Base-by-base conservation (phyloP, 2,329 filamentous ascomycete species). In the Emericellopsis atlantica region DNA sequence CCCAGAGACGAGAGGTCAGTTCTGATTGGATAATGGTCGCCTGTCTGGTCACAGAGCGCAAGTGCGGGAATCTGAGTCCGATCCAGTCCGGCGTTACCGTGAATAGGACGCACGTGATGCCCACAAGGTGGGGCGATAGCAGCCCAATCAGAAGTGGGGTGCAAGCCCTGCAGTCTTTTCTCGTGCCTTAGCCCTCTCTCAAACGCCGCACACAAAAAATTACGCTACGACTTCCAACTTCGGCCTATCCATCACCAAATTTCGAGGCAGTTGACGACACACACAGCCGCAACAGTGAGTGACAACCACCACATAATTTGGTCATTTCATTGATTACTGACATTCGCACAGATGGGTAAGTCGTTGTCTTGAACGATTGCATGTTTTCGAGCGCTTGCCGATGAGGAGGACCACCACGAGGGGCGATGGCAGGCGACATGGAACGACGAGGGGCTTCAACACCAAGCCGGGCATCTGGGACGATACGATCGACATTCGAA, bases 271-370 rank as follows among this genome's bases (percentile, higher is more conserved):
- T 66, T 58, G 61, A 61, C 55, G 63, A 62, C 59, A 65, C 54
- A 52, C 53, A 64, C 63, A 57, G 65, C 57, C 54, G 60, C 65
- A 65, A 71, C 56, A 63, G 69, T 72, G 66, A 62, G 69, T 68
- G 48, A 40, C 38, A 44, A n/a, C 33, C 31, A 45, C 47, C 40
- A 47, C 42, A 44, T 24, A 11, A 35, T 26, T 29, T 29, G 12
- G 4, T 9, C 12, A 43, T 26, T 42, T 16, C 16, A 44, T 44
- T 10, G 12, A 29, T 41, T 51, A 56, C 65, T 71, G 57, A 71
- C 59, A 49, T 51, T 47, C 34, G 43, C 48, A 48, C 59, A 78
- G 74, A 79, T 78, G 74, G 74, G 74, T 79, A 77, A 77, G 74
- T 57, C 45, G 15, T 9, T 12, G 12, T 12, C 8, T 12, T 29